Conservation (phyloP, 1,284 basidiomycete genomes). For the Mycena citricolor region DNA sequence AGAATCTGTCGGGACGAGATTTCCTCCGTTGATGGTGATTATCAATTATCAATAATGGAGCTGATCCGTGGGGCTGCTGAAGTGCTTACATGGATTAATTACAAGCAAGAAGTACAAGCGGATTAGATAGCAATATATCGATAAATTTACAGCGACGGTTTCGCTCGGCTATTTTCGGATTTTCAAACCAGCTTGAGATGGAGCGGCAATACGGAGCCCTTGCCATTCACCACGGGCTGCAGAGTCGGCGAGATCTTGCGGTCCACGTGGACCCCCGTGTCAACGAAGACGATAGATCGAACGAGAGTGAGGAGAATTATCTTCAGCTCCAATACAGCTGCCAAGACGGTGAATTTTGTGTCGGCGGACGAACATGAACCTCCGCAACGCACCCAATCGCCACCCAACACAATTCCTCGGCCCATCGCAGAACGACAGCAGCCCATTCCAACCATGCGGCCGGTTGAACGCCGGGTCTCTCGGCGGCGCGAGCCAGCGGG, state of each 20-base stretch:
- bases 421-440: slow-evolving; percentile 42
- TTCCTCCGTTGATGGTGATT: no score
- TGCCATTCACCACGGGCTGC: slow-evolving; percentile 37
- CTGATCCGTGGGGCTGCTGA: no score
- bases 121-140: no score
- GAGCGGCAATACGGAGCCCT: slow-evolving; percentile 29
- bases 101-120: no score
- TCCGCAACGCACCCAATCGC: slow-evolving; percentile 29
- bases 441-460: slow-evolving; percentile 33
- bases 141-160: no score
- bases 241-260: slow-evolving; percentile 37
- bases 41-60: no score
- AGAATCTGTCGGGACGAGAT: no score
- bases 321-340: slow-evolving; percentile 41
- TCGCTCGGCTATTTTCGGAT: no score
- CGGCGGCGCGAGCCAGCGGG: slow-evolving; percentile 36
- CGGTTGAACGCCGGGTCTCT: slow-evolving; percentile 32
- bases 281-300: slow-evolving; percentile 36
- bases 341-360: not conserved
- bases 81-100: no score
- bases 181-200: slow-evolving; percentile 23
- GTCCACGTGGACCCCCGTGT: slow-evolving; percentile 33
- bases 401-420: slow-evolving; percentile 42
- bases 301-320: slow-evolving; percentile 39
- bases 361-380: not conserved